Conservation (phyloP, 306 rosid genomes). For the Cajanus cajan region DNA sequence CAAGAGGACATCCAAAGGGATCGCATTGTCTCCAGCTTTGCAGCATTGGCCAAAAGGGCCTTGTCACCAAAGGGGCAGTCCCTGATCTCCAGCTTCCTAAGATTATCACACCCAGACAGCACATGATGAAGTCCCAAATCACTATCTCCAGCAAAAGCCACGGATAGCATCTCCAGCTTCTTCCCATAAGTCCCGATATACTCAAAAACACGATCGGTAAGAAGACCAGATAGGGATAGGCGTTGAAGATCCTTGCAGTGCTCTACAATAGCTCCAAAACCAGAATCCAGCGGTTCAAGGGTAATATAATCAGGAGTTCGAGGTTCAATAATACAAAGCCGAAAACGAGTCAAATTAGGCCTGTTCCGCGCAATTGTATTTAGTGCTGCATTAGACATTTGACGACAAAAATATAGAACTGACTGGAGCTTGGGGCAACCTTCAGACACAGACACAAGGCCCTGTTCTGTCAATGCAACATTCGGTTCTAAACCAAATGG, state of each 20-base stretch:
- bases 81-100: constrained; percentile 89
- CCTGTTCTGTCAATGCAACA: constrained; percentile 76
- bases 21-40: constrained; percentile 99
- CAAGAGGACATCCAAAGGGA: constrained; percentile 99
- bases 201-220: constrained; percentile 82
- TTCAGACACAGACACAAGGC: constrained; percentile 82
- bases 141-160: constrained; percentile 94
- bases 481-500: constrained; percentile 71
- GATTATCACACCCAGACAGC: constrained; percentile 88
- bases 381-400: constrained; percentile 87
- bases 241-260: constrained; percentile 89
- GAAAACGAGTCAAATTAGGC: constrained; percentile 82
- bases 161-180: constrained; percentile 92
- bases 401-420: constrained; percentile 90
- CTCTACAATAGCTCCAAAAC: constrained; percentile 95
- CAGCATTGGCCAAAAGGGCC: constrained; percentile 97
- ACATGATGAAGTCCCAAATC: constrained; percentile 88
- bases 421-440: constrained; percentile 94
- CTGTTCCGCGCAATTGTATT: constrained; percentile 71
- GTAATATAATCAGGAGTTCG: constrained; percentile 70
- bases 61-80: constrained; percentile 98
- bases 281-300: constrained; percentile 63
- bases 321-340: constrained; percentile 92
- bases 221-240: constrained; percentile 85
- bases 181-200: constrained; percentile 69